phyloP scores from a whole-genome alignment of 2,329 filamentous ascomycete species.

The Leptographium radiaticola region DNA sequence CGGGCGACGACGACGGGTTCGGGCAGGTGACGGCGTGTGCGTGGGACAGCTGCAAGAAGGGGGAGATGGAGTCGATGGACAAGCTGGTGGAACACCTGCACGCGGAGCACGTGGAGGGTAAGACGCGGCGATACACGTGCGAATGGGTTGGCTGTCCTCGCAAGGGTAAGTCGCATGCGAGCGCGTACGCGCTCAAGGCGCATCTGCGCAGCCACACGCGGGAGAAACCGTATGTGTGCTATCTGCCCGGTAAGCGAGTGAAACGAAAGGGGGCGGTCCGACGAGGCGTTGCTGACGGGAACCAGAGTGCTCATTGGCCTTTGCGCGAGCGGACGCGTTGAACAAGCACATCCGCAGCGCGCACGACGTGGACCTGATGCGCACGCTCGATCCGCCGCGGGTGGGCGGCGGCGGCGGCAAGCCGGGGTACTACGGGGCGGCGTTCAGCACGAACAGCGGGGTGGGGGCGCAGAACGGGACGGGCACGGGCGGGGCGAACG shows the following conservation, averaged over 20 bases:
- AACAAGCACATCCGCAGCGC: slow-evolving; percentile 98
- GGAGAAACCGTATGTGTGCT: slow-evolving; percentile 97
- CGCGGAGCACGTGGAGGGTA: slow-evolving; percentile 82
- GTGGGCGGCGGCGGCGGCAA: slow-evolving; percentile 32
- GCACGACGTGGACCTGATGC: slow-evolving; percentile 87
- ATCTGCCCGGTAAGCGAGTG: slow-evolving; percentile 58
- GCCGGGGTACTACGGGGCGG: background rate
- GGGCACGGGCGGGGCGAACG: background rate
- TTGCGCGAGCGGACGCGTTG: slow-evolving; percentile 87
- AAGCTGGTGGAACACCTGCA: slow-evolving; percentile 73
- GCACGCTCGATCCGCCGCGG: slow-evolving; percentile 63
- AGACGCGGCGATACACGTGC: slow-evolving; percentile 95
- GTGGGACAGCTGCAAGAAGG: slow-evolving; percentile 62
- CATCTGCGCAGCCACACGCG: slow-evolving; percentile 97
- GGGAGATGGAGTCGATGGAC: slow-evolving; percentile 70
- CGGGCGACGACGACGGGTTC: slow-evolving; percentile 65
- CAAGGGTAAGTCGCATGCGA: slow-evolving; percentile 85
- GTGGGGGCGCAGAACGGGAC: background rate
- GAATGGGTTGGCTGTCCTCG: slow-evolving; percentile 86
- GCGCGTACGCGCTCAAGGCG: slow-evolving; percentile 87
- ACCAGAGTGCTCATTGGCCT: slow-evolving; percentile 89
- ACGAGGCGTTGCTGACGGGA: slow-evolving; percentile 10
- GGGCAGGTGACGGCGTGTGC: slow-evolving; percentile 67
- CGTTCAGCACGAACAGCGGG: background rate
- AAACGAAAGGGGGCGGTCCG: background rate